These are phyloP conservation scores for Rutstroemia sp. DNA, from an alignment of 2,329 filamentous ascomycete genomes.

Conservation along the genomic window DNA sequence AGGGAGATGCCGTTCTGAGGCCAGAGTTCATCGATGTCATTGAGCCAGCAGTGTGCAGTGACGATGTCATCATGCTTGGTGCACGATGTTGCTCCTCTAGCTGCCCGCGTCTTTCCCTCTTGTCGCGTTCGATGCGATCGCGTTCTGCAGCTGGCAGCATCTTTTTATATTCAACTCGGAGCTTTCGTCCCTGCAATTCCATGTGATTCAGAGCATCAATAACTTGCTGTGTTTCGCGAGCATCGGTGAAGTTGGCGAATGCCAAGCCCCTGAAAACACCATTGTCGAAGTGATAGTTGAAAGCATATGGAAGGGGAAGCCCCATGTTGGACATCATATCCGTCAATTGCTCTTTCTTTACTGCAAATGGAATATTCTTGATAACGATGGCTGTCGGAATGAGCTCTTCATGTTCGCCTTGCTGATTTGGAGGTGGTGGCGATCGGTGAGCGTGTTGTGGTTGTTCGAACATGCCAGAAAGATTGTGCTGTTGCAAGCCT, in stretches of 20 bases:
- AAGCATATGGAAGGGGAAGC: conserved; percentile 90
- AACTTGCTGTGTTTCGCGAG: conserved; percentile 86
- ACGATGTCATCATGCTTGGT: conserved; percentile 33
- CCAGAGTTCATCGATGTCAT: conserved; percentile 65
- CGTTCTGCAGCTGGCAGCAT: conserved; percentile 94
- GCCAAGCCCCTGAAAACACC: conserved; percentile 93
- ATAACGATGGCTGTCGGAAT: conserved; percentile 98
- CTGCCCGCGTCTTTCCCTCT: conserved; percentile 90
- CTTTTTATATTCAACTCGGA: conserved; percentile 98
- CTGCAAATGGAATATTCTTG: conserved; percentile 98
- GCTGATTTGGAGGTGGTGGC: conserved; percentile 17
- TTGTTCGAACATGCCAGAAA: conserved; percentile 21
- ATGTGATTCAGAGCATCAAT: conserved; percentile 94
- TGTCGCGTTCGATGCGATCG: conserved; percentile 93
- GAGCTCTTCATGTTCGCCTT: conserved; percentile 58
- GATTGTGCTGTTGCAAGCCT: conserved; percentile 9
- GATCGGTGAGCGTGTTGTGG: conserved; percentile 17
- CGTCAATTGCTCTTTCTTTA: conserved; percentile 93
- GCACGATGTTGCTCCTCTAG: conserved; percentile 93
- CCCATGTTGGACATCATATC: conserved; percentile 91
- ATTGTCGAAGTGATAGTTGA: conserved; percentile 99
- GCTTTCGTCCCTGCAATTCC: conserved; percentile 87
- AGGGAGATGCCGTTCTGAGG: conserved; percentile 34
- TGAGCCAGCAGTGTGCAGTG: conserved; percentile 75
- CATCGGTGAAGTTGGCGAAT: conserved; percentile 96